A percentile compares a stretch with the other conserved stretches of the same genome.
phyloP scores from a whole-genome alignment of 352 stramenopile species.

The Pythium dissimile region DNA sequence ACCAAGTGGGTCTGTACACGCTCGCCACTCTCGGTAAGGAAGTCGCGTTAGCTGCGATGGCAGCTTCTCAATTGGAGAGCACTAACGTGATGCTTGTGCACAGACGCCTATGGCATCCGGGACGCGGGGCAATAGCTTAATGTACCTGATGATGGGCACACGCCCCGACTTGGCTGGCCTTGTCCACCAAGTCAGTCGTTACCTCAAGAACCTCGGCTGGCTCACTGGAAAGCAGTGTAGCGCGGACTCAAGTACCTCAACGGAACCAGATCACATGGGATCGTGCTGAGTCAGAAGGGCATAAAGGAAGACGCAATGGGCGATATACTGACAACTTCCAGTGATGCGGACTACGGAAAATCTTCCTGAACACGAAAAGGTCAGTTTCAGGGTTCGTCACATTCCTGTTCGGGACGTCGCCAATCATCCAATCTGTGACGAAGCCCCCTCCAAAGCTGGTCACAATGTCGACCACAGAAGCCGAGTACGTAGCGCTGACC shows the following conservation, averaged over 20 bases:
- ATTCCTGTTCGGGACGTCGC: background rate
- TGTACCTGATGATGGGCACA: constrained; percentile 23
- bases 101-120: constrained; percentile 16
- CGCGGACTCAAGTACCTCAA: constrained; percentile 12
- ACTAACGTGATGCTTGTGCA: constrained; percentile 10
- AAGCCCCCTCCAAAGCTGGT: no score
- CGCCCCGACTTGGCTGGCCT: constrained; percentile 10
- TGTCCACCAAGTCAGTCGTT: constrained; percentile 7
- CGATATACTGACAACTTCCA: background rate
- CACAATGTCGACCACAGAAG: constrained; percentile 4
- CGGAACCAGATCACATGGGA: constrained; percentile 1
- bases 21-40: constrained; percentile 8
- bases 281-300: background rate
- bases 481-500: constrained; percentile 8
- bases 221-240: constrained; percentile 6
- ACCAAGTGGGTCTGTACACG: constrained; percentile 12
- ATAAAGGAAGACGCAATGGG: background rate
- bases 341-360: background rate
- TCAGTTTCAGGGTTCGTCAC: constrained; percentile 6
- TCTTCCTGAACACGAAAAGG: background rate
- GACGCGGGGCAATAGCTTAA: constrained; percentile 12
- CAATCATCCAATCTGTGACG: no score
- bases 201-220: constrained; percentile 1
- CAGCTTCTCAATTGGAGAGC: constrained; percentile 7
- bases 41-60: background rate